Evolutionary conservation across 805 yeast species (phyloP), one percentile per base, ranked within the genome.

Genomic region (Lachancea dasiensis): DNA sequence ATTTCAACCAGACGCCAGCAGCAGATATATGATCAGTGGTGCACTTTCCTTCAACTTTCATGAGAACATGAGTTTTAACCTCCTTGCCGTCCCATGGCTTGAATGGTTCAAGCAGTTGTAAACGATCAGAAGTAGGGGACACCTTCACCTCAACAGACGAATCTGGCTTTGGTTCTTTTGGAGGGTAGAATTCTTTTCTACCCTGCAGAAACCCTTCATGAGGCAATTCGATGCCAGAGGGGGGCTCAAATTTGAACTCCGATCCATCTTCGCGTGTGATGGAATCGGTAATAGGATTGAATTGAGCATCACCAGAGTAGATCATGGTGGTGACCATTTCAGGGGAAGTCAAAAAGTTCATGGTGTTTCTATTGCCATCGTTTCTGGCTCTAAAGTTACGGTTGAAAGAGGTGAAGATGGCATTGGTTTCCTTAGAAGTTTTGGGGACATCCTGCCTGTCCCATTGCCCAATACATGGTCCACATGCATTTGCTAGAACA

Each of bases 401-500:
- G 78, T 90, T 90, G 76, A 89, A 90, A 9, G 97, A 89, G 5
- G 97, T 87, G 66, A 90, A 89, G 51, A 90, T 92, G 38, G 97
- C 85, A 65, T 87, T 89, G 53, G 72, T 71, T 47, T 80, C 86
- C 37, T 70, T 69, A 5, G 81, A 73, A 20, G 72, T 68, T 60
- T 78, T 77, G 32, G 75, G 63, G 30, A 84, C 75, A 59, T 85
- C 95, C 48, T 75, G 72, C 71, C 97, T 83, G 63, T 92, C 96
- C 98, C 98, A 90, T 72, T 90, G 98, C 42, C 98, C 98, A 60
- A 90, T 90, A 72, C 98, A 90, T 57, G 97, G 98, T 51, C 98
- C 98, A 74, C 98, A 90, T 15, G 98, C 98, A 63, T 90, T 90
- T 38, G 97, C 96, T 52, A 90, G 73, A 31, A 90, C 95, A 43